Evolutionary conservation across 2,329 filamentous ascomycete genomes (phyloP).

Genomic region (Microthyrium microscopicum): DNA sequence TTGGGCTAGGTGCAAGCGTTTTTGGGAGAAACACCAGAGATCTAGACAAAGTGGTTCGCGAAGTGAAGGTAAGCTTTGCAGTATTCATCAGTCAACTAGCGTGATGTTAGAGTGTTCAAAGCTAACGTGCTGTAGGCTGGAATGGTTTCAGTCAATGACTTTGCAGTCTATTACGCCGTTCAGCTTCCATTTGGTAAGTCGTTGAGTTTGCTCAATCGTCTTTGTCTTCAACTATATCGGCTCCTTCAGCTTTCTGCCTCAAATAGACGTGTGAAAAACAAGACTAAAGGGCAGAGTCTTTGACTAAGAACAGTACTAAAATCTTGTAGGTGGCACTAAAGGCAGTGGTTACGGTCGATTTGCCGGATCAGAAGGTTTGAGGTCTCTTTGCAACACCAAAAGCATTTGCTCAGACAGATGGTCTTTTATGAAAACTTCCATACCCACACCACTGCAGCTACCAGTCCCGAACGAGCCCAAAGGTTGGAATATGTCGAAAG

Average conservation of each 20-base stretch:
- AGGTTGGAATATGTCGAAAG: constrained; percentile 26
- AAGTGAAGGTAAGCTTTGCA: constrained; percentile 55
- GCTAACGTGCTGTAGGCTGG: too few species aligned
- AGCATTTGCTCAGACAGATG: constrained; percentile 65
- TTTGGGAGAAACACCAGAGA: constrained; percentile 52
- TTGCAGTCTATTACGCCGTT: constrained; percentile 82
- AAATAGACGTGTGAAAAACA: too few species aligned
- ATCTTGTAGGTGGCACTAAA: constrained; percentile 68
- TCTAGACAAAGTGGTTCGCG: constrained; percentile 46
- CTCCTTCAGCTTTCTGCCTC: too few species aligned
- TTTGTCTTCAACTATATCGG: too few species aligned
- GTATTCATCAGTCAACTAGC: constrained; percentile 36
- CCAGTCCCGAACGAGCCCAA: constrained; percentile 39
- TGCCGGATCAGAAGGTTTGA: constrained; percentile 74
- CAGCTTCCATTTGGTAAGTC: constrained; percentile 92
- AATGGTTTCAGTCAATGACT: constrained; percentile 93
- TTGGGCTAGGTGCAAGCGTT: constrained; percentile 76
- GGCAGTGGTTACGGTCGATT: constrained; percentile 86
- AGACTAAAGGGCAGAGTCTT: too few species aligned
- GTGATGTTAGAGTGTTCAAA: constrained; percentile 50
- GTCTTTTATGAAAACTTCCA: constrained; percentile 48
- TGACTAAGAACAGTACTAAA: too few species aligned
- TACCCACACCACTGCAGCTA: constrained; percentile 68
- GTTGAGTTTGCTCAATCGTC: too few species aligned
- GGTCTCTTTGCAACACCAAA: constrained; percentile 76